Conservation (phyloP, 257 asterid species). For the Rauvolfia tetraphylla region DNA sequence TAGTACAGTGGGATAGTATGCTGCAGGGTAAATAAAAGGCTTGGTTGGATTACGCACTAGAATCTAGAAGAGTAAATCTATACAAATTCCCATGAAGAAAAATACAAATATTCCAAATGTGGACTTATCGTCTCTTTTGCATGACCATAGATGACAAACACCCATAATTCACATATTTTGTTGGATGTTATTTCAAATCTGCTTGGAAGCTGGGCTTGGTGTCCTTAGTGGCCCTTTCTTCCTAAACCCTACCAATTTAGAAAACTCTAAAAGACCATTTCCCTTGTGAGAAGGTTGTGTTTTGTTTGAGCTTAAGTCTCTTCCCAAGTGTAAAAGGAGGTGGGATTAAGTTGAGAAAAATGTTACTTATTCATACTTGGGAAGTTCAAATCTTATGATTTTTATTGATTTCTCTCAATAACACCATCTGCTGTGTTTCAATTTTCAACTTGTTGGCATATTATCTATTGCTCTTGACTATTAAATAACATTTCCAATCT, state of each 20-base stretch:
- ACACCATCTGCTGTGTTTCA: neutral
- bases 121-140: neutral
- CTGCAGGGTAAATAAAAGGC: neutral
- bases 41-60: neutral
- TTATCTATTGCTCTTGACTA: neutral
- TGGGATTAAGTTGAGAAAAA: neutral
- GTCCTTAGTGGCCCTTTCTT: neutral
- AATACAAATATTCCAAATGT: neutral
- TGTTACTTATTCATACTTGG: neutral
- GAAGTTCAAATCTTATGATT: neutral
- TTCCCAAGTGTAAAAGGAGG: neutral
- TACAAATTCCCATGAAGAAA: neutral
- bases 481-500: neutral
- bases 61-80: neutral
- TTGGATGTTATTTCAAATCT: neutral
- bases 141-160: neutral
- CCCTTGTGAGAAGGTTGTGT: neutral
- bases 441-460: neutral
- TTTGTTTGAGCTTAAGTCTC: neutral
- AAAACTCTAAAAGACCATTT: neutral
- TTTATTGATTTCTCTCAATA: neutral
- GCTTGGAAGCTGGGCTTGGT: neutral
- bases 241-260: neutral
- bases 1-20: neutral
- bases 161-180: neutral